These are phyloP conservation scores for Ascosphaera apis DNA, from an alignment of 2,329 filamentous ascomycete species.

Conservation along the genomic window DNA sequence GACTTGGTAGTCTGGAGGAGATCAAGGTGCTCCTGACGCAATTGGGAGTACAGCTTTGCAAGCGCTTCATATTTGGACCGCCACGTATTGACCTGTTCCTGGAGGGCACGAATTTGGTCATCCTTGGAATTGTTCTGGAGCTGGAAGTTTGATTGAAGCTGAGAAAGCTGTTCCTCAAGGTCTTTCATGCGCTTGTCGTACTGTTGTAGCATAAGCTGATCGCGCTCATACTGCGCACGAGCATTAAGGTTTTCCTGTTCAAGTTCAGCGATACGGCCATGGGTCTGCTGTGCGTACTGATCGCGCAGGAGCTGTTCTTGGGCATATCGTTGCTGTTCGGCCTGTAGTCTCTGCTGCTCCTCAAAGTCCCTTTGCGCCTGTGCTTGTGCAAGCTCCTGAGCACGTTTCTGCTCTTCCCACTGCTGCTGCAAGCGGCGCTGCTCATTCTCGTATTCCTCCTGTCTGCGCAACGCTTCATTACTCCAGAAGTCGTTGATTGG, in stretches of 20 bases:
- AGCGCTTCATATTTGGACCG: slow-evolving; percentile 88
- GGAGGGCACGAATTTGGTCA: slow-evolving; percentile 75
- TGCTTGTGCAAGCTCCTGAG: slow-evolving; percentile 60
- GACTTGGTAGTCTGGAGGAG: slow-evolving; percentile 89
- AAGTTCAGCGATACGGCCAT: slow-evolving; percentile 83
- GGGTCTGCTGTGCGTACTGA: slow-evolving; percentile 80
- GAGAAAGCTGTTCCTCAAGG: slow-evolving; percentile 62
- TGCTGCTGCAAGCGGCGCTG: slow-evolving; percentile 72
- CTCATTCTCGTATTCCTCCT: slow-evolving; percentile 86
- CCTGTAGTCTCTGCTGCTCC: slow-evolving; percentile 68
- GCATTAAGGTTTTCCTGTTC: slow-evolving; percentile 91
- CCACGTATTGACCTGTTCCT: slow-evolving; percentile 97
- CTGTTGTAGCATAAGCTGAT: slow-evolving; percentile 90
- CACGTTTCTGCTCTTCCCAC: slow-evolving; percentile 56
- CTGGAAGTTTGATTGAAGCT: slow-evolving; percentile 60
- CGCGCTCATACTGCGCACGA: slow-evolving; percentile 84
- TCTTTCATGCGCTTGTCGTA: slow-evolving; percentile 90
- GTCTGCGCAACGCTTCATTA: slow-evolving; percentile 69
- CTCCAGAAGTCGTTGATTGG: slow-evolving; percentile 98
- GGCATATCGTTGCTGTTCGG: slow-evolving; percentile 73
- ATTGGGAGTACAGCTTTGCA: slow-evolving; percentile 89
- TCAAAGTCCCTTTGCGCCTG: slow-evolving; percentile 91
- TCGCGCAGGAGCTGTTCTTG: slow-evolving; percentile 76
- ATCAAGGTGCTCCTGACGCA: slow-evolving; percentile 85
- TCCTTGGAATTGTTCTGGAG: slow-evolving; percentile 79